Base-by-base conservation (phyloP, 495 filamentous ascomycete genomes). In the Recurvomyces mirabilis region DNA sequence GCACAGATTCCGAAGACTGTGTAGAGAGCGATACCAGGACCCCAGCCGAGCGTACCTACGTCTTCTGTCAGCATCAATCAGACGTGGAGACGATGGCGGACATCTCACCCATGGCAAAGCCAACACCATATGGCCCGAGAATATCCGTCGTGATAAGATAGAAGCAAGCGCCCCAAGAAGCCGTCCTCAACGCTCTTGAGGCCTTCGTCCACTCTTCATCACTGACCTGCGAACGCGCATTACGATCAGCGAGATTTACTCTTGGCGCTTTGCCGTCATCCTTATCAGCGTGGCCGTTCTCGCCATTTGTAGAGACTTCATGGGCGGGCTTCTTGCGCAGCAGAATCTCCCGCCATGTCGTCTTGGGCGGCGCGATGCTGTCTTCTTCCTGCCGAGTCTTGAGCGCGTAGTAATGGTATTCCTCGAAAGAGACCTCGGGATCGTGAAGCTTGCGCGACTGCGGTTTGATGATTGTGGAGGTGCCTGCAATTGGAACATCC, bases 61-160 rank as follows among this genome's bases (percentile, higher is more conserved):
- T n/a, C n/a, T n/a, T n/a, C n/a, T n/a, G n/a, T n/a, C n/a, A n/a
- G n/a, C n/a, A n/a, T n/a, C n/a, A n/a, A n/a, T n/a, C n/a, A n/a
- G n/a, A n/a, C n/a, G n/a, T n/a, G n/a, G n/a, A n/a, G n/a, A n/a
- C n/a, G n/a, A n/a, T n/a, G n/a, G n/a, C n/a, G n/a, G n/a, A n/a
- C n/a, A n/a, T n/a, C n/a, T n/a, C n/a, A n/a, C n/a, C 68, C 23
- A 68, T 63, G 2, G 48, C 48, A 28, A 51, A 51, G 37, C 38
- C 38, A 12, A 49, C 64, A 70, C 71, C 43, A 34, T 34, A 53
- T 17, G 51, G 46, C 4, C 77, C 77, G n/a, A 81, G 56, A 46
- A 80, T 74, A 46, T 79, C 75, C 1, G 75, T 81, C 0, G 75
- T 75, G 44, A 77, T 74, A n/a, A 77, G 60, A 47, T 72, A 79